Percentiles rank a stretch among this genome's conserved stretches.
Evolutionary conservation across 208 protist species (phyloP).

Genomic region (Zelonia costaricensis): DNA sequence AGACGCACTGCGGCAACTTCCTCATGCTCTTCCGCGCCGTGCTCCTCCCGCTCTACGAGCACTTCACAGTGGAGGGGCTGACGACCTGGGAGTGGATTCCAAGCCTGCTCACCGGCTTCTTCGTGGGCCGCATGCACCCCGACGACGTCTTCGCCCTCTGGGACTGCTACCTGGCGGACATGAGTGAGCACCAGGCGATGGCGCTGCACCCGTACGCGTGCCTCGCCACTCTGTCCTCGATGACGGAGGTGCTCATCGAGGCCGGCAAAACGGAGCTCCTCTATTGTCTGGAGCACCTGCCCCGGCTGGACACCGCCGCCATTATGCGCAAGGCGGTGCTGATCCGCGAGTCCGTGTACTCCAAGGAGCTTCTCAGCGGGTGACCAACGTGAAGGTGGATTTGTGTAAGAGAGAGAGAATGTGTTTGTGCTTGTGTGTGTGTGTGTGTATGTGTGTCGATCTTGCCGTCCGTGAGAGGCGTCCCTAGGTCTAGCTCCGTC

Average conservation of each 20-base stretch:
- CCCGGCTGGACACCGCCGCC: conserved; percentile 60
- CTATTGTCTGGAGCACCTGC: conserved; percentile 65
- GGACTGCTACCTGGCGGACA: conserved; percentile 81
- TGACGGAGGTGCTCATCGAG: conserved; percentile 88
- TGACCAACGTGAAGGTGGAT: not conserved
- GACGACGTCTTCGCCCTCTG: conserved; percentile 79
- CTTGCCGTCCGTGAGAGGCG: not conserved
- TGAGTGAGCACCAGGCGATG: conserved; percentile 42
- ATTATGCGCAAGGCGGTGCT: conserved; percentile 78
- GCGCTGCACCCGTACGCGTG: conserved; percentile 80
- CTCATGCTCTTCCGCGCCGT: conserved; percentile 75
- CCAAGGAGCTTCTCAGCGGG: conserved; percentile 28
- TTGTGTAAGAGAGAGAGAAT: not conserved
- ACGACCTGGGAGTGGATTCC: conserved; percentile 78
- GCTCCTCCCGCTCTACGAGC: conserved; percentile 71
- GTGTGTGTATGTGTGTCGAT: not conserved
- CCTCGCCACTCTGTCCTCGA: conserved; percentile 68
- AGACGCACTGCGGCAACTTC: conserved; percentile 76
- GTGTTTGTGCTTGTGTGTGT: conserved; percentile 1
- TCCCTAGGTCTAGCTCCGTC: too few species aligned
- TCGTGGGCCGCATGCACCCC: conserved; percentile 68
- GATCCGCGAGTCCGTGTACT: conserved; percentile 66
- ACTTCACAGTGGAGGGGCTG: conserved; percentile 75
- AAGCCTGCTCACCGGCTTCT: conserved; percentile 58
- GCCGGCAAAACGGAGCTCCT: conserved; percentile 71